phyloP scores from a whole-genome alignment of 2,329 filamentous ascomycete genomes.

The Didymellaceae sp. region DNA sequence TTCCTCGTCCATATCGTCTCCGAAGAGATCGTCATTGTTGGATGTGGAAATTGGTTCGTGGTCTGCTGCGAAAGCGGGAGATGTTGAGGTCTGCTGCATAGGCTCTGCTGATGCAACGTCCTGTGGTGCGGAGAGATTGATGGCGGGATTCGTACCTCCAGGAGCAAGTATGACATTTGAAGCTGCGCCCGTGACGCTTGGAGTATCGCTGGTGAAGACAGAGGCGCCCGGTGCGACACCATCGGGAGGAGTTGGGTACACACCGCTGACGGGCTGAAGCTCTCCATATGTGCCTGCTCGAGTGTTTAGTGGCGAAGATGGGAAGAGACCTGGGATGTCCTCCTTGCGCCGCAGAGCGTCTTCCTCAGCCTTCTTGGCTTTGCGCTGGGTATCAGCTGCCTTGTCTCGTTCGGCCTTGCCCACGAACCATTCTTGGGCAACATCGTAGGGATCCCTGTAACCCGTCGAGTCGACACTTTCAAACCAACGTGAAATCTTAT shows the following conservation, averaged over 20 bases:
- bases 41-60: conserved; percentile 33
- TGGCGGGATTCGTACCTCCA: conserved; percentile 40
- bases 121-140: conserved; percentile 41
- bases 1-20: conserved; percentile 71
- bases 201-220: conserved; percentile 37
- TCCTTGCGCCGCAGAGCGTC: conserved; percentile 50
- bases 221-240: conserved; percentile 41
- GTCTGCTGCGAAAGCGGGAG: conserved; percentile 28
- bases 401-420: conserved; percentile 46
- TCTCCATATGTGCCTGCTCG: conserved; percentile 45
- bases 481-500: conserved; percentile 38
- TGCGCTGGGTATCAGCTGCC: conserved; percentile 46
- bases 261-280: conserved; percentile 45
- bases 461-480: conserved; percentile 34
- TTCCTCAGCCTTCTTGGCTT: conserved; percentile 55
- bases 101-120: conserved; percentile 27
- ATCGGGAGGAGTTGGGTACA: conserved; percentile 52
- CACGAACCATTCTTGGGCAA: conserved; percentile 47
- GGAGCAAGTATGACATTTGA: conserved; percentile 38
- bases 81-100: conserved; percentile 31
- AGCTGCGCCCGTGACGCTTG: conserved; percentile 33
- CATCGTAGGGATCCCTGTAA: conserved; percentile 47
- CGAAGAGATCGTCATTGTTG: conserved; percentile 65
- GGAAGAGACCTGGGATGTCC: conserved; percentile 34
- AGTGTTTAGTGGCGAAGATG: conserved; percentile 48